Evolutionary conservation across 1,284 basidiomycete genomes (phyloP).

Genomic region (Wallemia hederae): DNA sequence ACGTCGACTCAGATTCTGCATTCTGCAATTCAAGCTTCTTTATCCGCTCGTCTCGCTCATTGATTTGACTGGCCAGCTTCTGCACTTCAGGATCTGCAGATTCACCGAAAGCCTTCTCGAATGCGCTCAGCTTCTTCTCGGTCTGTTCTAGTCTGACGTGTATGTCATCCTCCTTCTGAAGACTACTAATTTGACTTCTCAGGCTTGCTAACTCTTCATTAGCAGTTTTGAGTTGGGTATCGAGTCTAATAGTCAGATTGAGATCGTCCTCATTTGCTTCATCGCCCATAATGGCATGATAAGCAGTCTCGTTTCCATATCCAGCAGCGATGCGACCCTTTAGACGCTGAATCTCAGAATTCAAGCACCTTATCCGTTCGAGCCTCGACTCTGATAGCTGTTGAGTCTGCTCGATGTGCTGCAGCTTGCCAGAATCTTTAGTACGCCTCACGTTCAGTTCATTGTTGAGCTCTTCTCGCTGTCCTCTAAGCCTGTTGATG

Average conservation of each 20-base stretch:
- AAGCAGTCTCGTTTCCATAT: constrained; percentile 36
- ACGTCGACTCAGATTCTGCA: constrained; percentile 22
- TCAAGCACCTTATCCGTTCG: constrained; percentile 42
- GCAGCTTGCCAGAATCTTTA: constrained; percentile 30
- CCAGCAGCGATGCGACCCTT: constrained; percentile 48
- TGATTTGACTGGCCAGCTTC: constrained; percentile 26
- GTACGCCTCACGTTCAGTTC: constrained; percentile 44
- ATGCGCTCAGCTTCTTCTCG: constrained; percentile 29
- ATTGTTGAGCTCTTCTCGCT: constrained; percentile 41
- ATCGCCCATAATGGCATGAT: constrained; percentile 36
- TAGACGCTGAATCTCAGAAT: constrained; percentile 43
- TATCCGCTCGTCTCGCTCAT: constrained; percentile 32
- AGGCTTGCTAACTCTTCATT: constrained; percentile 9
- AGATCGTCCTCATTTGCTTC: constrained; percentile 24
- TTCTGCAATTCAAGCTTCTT: constrained; percentile 25
- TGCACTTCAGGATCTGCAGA: constrained; percentile 23
- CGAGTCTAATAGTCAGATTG: constrained; percentile 22
- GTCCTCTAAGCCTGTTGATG: constrained; percentile 40
- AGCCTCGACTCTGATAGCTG: constrained; percentile 32
- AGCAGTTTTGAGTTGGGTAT: constrained; percentile 4
- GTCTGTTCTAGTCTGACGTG: constrained; percentile 17
- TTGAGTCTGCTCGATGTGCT: constrained; percentile 41
- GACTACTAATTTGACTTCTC: constrained; percentile 5
- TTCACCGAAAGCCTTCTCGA: constrained; percentile 25
- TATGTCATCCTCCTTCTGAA: constrained; percentile 6